phyloP scores from a whole-genome alignment of 2,329 filamentous ascomycete species.

The Aspergillus quadricinctus region DNA sequence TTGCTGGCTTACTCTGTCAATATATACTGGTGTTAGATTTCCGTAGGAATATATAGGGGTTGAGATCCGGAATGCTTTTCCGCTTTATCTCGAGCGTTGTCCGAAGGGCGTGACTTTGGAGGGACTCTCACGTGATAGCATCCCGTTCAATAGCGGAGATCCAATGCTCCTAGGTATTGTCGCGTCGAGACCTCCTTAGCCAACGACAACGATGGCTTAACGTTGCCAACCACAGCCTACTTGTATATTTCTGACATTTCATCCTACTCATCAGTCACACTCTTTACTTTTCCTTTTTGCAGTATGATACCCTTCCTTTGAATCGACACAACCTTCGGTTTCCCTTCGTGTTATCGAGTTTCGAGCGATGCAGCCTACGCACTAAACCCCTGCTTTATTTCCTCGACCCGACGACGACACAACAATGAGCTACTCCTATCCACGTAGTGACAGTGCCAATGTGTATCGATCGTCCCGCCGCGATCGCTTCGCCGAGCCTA shows the following conservation, averaged over 20 bases:
- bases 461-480: constrained; percentile 23
- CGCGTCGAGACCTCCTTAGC: not conserved
- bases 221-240: not conserved
- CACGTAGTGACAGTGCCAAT: constrained; percentile 21
- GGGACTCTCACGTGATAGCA: no score
- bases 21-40: no score
- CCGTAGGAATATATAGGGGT: no score
- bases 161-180: no score
- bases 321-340: not conserved
- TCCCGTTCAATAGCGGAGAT: no score
- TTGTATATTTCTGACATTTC: not conserved
- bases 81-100: no score
- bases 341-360: constrained; percentile 4
- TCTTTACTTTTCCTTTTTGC: not conserved
- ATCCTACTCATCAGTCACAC: not conserved
- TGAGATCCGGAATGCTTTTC: no score
- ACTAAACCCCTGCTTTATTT: constrained; percentile 11
- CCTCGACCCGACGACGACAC: constrained; percentile 11
- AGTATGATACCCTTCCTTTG: constrained; percentile 1
- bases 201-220: not conserved
- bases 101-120: no score
- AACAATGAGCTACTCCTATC: constrained; percentile 34
- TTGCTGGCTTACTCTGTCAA: no score
- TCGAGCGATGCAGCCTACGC: constrained; percentile 16
- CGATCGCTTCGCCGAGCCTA: constrained; percentile 8